phyloP scores from a whole-genome alignment of 352 stramenopile species.

The Thraustotheca clavata region DNA sequence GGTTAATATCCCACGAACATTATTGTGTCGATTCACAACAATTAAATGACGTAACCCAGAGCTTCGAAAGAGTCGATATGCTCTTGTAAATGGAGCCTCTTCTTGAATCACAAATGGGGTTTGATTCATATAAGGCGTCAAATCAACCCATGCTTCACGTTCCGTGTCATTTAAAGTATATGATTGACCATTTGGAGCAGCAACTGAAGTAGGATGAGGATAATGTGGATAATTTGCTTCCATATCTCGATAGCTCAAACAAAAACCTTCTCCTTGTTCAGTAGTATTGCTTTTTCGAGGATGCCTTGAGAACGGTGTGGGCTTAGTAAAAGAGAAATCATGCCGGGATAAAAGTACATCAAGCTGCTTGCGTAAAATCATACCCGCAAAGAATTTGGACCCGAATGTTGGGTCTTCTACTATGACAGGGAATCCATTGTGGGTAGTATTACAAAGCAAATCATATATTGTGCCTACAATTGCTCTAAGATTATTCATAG shows the following conservation, averaged over 20 bases:
- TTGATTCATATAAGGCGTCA: slow-evolving; percentile 97
- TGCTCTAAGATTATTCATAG: background rate
- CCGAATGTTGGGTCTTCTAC: slow-evolving; percentile 76
- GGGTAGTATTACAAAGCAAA: slow-evolving; percentile 66
- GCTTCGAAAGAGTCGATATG: slow-evolving; percentile 96
- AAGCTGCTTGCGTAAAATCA: slow-evolving; percentile 76
- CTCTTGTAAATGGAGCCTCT: slow-evolving; percentile 90
- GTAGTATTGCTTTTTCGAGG: slow-evolving; percentile 19
- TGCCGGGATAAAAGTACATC: slow-evolving; percentile 63
- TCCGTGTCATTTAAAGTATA: slow-evolving; percentile 33
- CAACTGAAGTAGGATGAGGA: slow-evolving; percentile 45
- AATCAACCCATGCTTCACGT: slow-evolving; percentile 88
- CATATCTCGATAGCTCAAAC: slow-evolving; percentile 76
- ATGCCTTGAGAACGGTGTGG: slow-evolving; percentile 63
- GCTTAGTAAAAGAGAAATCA: slow-evolving; percentile 55
- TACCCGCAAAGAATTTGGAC: slow-evolving; percentile 69
- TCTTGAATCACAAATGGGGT: slow-evolving; percentile 95
- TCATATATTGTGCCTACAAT: slow-evolving; percentile 91
- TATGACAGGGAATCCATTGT: slow-evolving; percentile 85
- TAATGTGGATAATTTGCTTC: slow-evolving; percentile 76
- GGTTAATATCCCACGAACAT: slow-evolving; percentile 86
- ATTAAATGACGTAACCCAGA: slow-evolving; percentile 93
- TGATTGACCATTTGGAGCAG: background rate
- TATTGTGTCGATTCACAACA: slow-evolving; percentile 89
- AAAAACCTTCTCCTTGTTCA: slow-evolving; percentile 44